Percentiles rank a stretch among this genome's conserved stretches.
phyloP scores from a whole-genome alignment of 208 protist genomes.

The Phytomonas serpens region DNA sequence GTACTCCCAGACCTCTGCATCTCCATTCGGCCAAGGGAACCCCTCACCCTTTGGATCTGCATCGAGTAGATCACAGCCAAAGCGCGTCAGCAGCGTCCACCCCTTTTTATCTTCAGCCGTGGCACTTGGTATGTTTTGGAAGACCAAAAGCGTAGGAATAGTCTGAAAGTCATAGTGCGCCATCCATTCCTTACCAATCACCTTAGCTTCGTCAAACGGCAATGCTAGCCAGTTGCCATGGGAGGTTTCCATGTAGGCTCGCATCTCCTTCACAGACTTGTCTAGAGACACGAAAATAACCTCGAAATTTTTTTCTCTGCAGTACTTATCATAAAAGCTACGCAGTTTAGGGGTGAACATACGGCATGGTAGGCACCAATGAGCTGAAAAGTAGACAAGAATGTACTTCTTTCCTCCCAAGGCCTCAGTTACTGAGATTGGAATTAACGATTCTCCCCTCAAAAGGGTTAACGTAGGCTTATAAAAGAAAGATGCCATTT shows the following conservation, averaged over 20 bases:
- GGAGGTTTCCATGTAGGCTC: constrained; percentile 26
- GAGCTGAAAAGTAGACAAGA: constrained; percentile 77
- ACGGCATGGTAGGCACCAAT: constrained; percentile 77
- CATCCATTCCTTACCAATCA: constrained; percentile 14
- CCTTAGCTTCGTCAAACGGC: constrained; percentile 23
- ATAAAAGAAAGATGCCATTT: constrained; percentile 10
- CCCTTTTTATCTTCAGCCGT: background rate
- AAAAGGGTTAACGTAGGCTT: constrained; percentile 3
- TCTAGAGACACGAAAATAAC: constrained; percentile 68
- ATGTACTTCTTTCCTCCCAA: constrained; percentile 12
- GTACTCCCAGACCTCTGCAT: constrained; percentile 3
- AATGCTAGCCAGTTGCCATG: constrained; percentile 50
- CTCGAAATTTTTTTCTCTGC: constrained; percentile 40
- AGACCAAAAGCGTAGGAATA: constrained; percentile 42
- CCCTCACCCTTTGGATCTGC: constrained; percentile 27
- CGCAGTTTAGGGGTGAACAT: constrained; percentile 63
- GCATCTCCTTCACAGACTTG: constrained; percentile 26
- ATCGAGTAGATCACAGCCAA: constrained; percentile 21
- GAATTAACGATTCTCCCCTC: constrained; percentile 1
- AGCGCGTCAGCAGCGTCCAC: constrained; percentile 16
- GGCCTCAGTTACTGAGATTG: background rate
- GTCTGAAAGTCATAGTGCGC: constrained; percentile 14
- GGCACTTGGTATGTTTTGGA: constrained; percentile 21
- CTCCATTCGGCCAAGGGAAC: constrained; percentile 34
- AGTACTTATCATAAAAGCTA: constrained; percentile 34